Evolutionary conservation across 176 grass and related monocot species (phyloP), one percentile per base, ranked within the genome.

Genomic region (Eremochloa ophiuroides): DNA sequence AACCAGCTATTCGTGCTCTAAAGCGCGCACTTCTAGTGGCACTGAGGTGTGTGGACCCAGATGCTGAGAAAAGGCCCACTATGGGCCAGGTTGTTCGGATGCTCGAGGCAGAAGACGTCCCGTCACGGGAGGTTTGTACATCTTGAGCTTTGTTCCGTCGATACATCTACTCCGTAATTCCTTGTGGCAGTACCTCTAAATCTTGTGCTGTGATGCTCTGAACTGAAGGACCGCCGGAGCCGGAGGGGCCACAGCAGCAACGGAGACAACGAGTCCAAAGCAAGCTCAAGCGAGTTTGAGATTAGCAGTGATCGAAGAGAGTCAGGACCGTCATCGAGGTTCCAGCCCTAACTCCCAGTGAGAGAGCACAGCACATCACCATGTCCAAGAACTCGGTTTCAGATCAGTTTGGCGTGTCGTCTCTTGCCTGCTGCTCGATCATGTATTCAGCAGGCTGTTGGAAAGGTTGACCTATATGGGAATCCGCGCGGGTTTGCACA

Each of bases 71-170:
- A 67, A 86, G 91, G 59, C 91, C 91, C 67, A 83, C 87, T 5
- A 94, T 94, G 91, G 91, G 91, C 65, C 82, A 88, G 0, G 88
- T 86, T 39, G 91, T 86, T 37, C 88, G 88, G 73, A 91, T 94
- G 91, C 91, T 94, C 7, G 91, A 94, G 72, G 85, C 88, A 2
- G 91, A 93, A 66, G 91, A 88, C n/a, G 77, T 88, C 22, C 91
- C 91, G 0, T 90, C 83, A 4, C 73, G 87, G 20, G 91, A 93
- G 91, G 69, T 72, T 47, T 72, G 78, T 43, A 40, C 25, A 73
- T 31, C 42, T 1, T 62, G 25, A 29, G 25, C 5, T 62, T 64
- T 27, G 3, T 23, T 66, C 10, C 4, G 2, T 25, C 6, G 7
- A 17, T 31, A n/a, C 3, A 17, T 8, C n/a, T 12, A 35, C n/a